Evolutionary conservation across 345 rosid species (phyloP).

Genomic region (Eucalyptus pumila): DNA sequence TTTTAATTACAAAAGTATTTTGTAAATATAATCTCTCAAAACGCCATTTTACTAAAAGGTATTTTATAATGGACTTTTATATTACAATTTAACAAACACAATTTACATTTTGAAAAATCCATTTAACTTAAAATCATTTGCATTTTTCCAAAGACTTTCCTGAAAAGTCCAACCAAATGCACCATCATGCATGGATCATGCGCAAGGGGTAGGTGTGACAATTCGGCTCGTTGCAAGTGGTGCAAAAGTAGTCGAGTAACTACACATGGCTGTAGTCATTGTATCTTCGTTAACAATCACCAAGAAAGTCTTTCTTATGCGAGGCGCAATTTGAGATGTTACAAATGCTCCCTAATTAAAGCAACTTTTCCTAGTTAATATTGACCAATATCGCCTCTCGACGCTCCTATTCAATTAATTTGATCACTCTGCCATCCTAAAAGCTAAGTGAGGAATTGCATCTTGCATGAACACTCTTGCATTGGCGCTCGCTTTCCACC

Average conservation of each 20-base stretch:
- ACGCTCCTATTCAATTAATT: not conserved
- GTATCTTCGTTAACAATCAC: not conserved
- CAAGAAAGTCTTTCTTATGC: not conserved
- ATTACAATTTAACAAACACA: no score
- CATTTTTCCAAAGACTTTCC: no score
- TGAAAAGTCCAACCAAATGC: no score
- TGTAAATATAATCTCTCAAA: no score
- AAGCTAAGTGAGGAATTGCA: not conserved
- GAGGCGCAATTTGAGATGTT: not conserved
- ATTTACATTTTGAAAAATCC: no score
- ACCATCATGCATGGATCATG: not conserved
- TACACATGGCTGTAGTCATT: not conserved
- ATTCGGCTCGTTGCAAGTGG: not conserved
- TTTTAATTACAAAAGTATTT: no score
- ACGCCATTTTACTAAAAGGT: no score
- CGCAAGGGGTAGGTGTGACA: not conserved
- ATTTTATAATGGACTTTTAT: no score
- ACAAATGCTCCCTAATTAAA: not conserved
- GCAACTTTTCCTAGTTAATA: not conserved
- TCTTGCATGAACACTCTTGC: not conserved
- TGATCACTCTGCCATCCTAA: not conserved
- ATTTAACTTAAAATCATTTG: fast-evolving
- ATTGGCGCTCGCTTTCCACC: not conserved
- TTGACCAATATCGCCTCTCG: not conserved
- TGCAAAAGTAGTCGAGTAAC: not conserved